These are phyloP conservation scores for Yarrowia deformans DNA, from an alignment of 805 yeast genomes.

Conservation along the genomic window DNA sequence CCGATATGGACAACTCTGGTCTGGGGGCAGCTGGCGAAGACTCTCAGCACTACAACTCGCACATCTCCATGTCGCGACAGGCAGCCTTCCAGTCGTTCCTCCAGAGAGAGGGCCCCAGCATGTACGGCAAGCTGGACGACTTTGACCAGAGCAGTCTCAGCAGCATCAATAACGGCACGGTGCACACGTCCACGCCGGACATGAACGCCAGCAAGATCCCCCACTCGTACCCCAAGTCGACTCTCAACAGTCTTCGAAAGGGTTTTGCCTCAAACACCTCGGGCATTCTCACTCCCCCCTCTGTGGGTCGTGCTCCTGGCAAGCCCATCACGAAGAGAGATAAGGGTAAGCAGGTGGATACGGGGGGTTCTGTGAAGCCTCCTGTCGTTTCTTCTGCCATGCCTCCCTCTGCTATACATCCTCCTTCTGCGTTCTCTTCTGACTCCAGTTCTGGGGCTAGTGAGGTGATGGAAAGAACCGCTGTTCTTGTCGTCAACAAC, in stretches of 20 bases:
- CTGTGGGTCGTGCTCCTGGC: neutral
- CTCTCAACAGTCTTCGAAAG: slow-evolving; percentile 11
- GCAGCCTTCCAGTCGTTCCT: slow-evolving; percentile 16
- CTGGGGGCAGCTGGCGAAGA: neutral
- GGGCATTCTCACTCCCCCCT: neutral
- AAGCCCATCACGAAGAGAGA: neutral
- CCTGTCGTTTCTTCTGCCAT: too few relatives aligned
- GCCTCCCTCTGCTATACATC: neutral
- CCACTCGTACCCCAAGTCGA: slow-evolving; percentile 9
- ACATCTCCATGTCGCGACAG: slow-evolving; percentile 4
- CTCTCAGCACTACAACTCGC: slow-evolving; percentile 19
- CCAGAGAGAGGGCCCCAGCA: neutral
- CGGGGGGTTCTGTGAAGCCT: too few relatives aligned
- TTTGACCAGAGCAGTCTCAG: slow-evolving; percentile 7
- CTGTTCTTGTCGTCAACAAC: too few relatives aligned
- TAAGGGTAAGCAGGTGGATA: slow-evolving; percentile 7
- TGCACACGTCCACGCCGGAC: slow-evolving; percentile 24
- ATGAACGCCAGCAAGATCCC: neutral
- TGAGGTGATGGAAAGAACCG: neutral
- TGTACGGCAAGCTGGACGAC: slow-evolving; percentile 33
- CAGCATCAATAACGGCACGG: neutral
- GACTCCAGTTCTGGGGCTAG: neutral
- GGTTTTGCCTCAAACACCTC: neutral
- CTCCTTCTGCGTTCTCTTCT: neutral
- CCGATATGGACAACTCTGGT: slow-evolving; percentile 11